phyloP scores from a whole-genome alignment of 2,329 filamentous ascomycete genomes.

The Aspergillus pseudoterreus region DNA sequence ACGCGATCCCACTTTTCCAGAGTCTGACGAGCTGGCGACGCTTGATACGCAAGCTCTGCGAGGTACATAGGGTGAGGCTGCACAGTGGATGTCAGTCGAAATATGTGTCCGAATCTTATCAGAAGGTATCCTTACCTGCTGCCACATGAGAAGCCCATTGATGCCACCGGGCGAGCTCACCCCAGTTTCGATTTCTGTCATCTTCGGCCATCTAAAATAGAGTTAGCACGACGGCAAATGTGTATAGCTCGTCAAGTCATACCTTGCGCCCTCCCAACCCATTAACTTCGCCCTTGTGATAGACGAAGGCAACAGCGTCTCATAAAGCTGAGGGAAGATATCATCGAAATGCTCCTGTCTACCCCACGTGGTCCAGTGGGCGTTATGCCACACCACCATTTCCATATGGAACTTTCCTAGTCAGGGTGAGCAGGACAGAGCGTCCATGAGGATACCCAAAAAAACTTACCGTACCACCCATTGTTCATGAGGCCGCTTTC shows the following conservation, averaged over 20 bases:
- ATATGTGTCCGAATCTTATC: too few relatives aligned
- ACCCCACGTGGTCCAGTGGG: conserved; percentile 16
- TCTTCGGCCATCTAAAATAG: conserved; percentile 12
- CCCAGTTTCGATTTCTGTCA: conserved; percentile 13
- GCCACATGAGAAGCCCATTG: conserved; percentile 14
- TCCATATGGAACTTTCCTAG: conserved; percentile 16
- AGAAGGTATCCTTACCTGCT: conserved; percentile 4
- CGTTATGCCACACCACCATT: conserved; percentile 16
- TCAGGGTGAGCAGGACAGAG: not conserved
- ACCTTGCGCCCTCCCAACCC: conserved; percentile 15
- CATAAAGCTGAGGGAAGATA: conserved; percentile 11
- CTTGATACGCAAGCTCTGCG: conserved; percentile 9
- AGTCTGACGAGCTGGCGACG: conserved; percentile 5
- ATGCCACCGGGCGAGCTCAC: conserved; percentile 13
- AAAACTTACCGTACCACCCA: conserved; percentile 15
- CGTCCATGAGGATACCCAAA: not conserved
- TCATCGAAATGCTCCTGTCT: conserved; percentile 10
- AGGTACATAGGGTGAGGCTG: conserved; percentile 16
- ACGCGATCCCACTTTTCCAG: conserved; percentile 10
- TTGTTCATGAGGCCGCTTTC: conserved; percentile 17
- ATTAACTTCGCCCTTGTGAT: conserved; percentile 6
- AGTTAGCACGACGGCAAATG: not conserved
- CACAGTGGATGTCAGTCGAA: not conserved
- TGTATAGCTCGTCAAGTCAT: not conserved
- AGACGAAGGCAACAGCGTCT: conserved; percentile 9